Conservation (phyloP, 2,329 filamentous ascomycete species). For the Aureobasidium mangrovei region DNA sequence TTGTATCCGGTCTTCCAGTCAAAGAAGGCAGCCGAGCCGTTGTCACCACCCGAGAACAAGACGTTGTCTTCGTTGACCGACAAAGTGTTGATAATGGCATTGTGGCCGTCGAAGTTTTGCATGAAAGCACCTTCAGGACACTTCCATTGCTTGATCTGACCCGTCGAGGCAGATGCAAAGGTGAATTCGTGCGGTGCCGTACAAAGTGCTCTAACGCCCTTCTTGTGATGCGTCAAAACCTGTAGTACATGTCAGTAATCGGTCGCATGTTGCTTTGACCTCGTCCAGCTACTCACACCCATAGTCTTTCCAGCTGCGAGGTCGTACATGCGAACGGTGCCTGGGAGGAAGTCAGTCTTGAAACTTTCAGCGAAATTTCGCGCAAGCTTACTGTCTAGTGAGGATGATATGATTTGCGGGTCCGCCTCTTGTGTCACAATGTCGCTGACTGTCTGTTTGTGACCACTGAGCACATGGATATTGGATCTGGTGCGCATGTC, state of each 20-base stretch:
- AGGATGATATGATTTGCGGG: constrained; percentile 89
- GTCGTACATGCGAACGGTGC: constrained; percentile 85
- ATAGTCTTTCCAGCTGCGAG: constrained; percentile 92
- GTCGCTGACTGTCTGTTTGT: constrained; percentile 82
- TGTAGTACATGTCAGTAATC: no score
- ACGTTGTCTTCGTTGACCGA: constrained; percentile 93
- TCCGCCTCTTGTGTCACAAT: constrained; percentile 92
- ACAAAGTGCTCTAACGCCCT: constrained; percentile 78
- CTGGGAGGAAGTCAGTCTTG: no score
- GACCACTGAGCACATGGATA: constrained; percentile 83
- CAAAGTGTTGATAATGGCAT: constrained; percentile 90
- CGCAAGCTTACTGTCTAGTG: constrained; percentile 57
- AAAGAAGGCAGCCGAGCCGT: constrained; percentile 95
- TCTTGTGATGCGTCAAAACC: constrained; percentile 92
- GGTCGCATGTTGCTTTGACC: no score
- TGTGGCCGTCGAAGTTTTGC: constrained; percentile 97
- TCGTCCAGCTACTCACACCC: constrained; percentile 43
- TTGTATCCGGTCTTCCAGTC: constrained; percentile 96
- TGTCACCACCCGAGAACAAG: constrained; percentile 88
- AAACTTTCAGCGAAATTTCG: no score
- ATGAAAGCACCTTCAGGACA: constrained; percentile 97
- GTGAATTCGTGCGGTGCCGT: constrained; percentile 91
- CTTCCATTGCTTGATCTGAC: constrained; percentile 98
- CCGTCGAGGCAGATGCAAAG: constrained; percentile 84
- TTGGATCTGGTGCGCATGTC: constrained; percentile 97